Percentiles rank a stretch among this genome's conserved stretches.
These are phyloP conservation scores for Globisporangium spiculum DNA, from an alignment of 352 stramenopile genomes.

Conservation along the genomic window DNA sequence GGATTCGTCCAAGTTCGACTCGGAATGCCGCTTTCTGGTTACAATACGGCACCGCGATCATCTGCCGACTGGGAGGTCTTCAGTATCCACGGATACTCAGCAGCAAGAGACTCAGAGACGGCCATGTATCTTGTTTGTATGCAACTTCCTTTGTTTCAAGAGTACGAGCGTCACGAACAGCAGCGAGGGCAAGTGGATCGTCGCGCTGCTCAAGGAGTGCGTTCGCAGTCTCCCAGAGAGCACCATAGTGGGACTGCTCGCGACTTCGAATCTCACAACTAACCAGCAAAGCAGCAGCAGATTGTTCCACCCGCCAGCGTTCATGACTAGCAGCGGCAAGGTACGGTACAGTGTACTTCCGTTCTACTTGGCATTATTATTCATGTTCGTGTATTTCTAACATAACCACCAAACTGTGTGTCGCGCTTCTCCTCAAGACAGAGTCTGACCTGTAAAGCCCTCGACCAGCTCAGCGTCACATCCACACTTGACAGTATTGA, in stretches of 20 bases:
- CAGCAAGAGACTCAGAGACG: not conserved
- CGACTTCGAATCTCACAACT: not conserved
- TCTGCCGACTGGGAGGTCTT: not conserved
- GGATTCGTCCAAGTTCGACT: not conserved
- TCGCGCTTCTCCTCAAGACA: not conserved
- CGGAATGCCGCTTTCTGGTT: constrained; percentile 15
- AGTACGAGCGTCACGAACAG: constrained; percentile 23
- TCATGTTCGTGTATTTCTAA: not conserved
- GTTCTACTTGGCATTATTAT: too few relatives aligned
- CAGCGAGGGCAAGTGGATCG: constrained; percentile 16
- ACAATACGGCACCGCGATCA: constrained; percentile 9
- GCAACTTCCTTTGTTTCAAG: constrained; percentile 32
- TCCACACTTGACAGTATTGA: not conserved
- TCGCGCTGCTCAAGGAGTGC: constrained; percentile 18
- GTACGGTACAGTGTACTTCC: not conserved
- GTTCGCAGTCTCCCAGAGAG: constrained; percentile 11
- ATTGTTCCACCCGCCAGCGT: not conserved
- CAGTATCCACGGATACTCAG: not conserved
- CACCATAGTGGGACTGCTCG: constrained; percentile 8
- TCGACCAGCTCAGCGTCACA: constrained; percentile 13
- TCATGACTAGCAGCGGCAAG: constrained; percentile 17
- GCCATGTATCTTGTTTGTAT: constrained; percentile 24
- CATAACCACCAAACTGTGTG: not conserved
- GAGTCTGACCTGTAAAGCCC: constrained; percentile 12
- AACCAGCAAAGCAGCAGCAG: not conserved